Evolutionary conservation across 225 moss, liverwort and hornwort species (phyloP), one percentile per base, ranked within the genome.

Genomic region (Rhytidiadelphus loreus): DNA sequence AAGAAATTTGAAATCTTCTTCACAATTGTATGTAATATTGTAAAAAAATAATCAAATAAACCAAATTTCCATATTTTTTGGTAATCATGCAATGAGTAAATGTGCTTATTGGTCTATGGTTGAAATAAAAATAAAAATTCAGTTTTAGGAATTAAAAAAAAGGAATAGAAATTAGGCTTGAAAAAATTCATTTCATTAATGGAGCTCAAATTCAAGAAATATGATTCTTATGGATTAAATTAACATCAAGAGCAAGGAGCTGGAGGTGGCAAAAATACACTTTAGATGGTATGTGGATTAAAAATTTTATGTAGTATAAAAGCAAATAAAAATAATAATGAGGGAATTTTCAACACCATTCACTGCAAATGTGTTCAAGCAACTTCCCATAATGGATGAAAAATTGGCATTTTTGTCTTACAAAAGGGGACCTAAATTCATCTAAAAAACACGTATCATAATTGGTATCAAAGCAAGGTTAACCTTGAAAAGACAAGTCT

Each of bases 91-190:
- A 43, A 43, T 43, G 16, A 24, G 1, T 13, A 69, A 4, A 39
- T 8, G 3, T 69, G 13, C 2, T 39, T 39, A 39, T 8, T 13
- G 8, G 0, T 1, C 41, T 1, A 0, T 1, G 14, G 8, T 70
- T 41, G 70, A 41, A 70, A 12, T 66, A 1, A 35, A 33, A n/a
- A n/a, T n/a, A 4, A 37, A n/a, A 22, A n/a, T 12, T 21, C 0
- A 70, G 26, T 41, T 71, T 71, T 28, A 28, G 16, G 1, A 43
- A 43, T 71, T 15, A 3, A 43, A n/a, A 4, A 43, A 43, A 43
- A 3, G 5, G 9, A 43, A 5, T 16, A 28, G 16, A 28, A 72
- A 44, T 6, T 72, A 28, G 6, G 9, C 6, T 72, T 72, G 9
- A 28, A 43, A 70, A 71, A 9, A 3, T 8, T 28, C 16, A 44